Base-by-base conservation (phyloP, 2,329 filamentous ascomycete genomes). In the Furcasterigmium furcatum region DNA sequence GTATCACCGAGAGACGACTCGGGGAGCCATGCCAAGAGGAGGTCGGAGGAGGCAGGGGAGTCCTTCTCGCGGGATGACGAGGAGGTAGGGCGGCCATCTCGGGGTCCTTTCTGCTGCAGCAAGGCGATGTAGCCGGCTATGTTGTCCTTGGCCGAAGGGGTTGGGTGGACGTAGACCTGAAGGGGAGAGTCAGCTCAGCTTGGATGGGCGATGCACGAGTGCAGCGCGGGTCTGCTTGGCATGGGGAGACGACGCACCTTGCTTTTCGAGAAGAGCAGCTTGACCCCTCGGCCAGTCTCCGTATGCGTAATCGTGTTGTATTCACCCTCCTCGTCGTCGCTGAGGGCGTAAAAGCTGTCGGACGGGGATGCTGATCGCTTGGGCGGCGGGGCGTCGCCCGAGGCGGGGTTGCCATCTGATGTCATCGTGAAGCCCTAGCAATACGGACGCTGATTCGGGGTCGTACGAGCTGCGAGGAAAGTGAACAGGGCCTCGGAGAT, bases 261-360 rank as follows among this genome's bases (percentile, higher is more conserved):
- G 85, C 91, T 96, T 72, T 99, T 99, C 18, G 91, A 92, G 59
- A 87, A 96, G 13, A 99, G 75, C 25, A 99, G 74, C 70, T 97
- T 99, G 38, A 99, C 94, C 2, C 92, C 94, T 53, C 82, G 82
- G 1, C 88, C 87, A 3, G 82, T 83, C 54, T 80, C 81, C 4
- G 82, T 80, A 60, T 95, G 88, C 5, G 89, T 87, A 59, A 99
- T 90, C 16, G 91, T 97, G 64, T 95, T 88, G 71, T 99, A 99
- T 38, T 88, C 94, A 55, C 87, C 88, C 68, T 97, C 94, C 52
- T 96, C 91, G 60, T 96, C 91, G 72, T 99, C 95, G 66, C 89
- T 96, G 76, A 97, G 76, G 60, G 92, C 92, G 74, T 96, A 96
- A 74, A 92, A 94, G 58, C 90, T 95, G 43, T 85, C 89, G 3